phyloP scores from a whole-genome alignment of 306 rosid genomes.

The Benincasa hispida region DNA sequence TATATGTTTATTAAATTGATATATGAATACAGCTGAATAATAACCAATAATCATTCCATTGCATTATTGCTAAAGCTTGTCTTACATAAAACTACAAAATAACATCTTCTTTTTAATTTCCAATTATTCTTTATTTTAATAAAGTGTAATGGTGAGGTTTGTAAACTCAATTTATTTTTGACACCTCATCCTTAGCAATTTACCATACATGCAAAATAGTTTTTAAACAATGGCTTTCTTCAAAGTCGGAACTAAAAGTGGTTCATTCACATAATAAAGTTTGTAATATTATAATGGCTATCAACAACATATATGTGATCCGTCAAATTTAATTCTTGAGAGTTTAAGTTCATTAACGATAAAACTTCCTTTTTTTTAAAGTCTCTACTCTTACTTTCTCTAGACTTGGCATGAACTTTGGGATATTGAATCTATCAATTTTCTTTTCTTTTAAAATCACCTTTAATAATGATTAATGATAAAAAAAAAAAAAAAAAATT shows the following conservation, averaged over 20 bases:
- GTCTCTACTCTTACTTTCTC: slow-evolving; percentile 25
- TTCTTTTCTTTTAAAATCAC: slow-evolving; percentile 21
- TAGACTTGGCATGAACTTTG: slow-evolving; percentile 14
- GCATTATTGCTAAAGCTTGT: no score
- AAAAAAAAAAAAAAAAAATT: no score
- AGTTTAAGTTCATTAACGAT: slow-evolving; percentile 8
- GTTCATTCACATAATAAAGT: slow-evolving; percentile 11
- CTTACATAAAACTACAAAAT: no score
- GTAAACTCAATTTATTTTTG: background rate
- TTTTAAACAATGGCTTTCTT: slow-evolving; percentile 22
- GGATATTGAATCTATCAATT: slow-evolving; percentile 22
- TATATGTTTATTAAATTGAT: no score
- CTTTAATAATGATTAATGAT: background rate
- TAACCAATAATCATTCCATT: no score
- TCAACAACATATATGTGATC: background rate
- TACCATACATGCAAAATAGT: slow-evolving; percentile 17
- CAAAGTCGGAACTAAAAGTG: slow-evolving; percentile 18
- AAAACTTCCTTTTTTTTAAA: slow-evolving; percentile 27
- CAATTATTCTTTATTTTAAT: background rate
- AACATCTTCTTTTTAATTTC: no score
- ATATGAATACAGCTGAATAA: no score
- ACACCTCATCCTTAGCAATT: slow-evolving; percentile 3
- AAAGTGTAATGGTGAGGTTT: background rate
- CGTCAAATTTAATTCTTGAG: background rate
- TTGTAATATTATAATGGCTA: slow-evolving; percentile 6